These are phyloP conservation scores for Hypholoma sublateritium DNA, from an alignment of 768 basidiomycete species.

Conservation along the genomic window DNA sequence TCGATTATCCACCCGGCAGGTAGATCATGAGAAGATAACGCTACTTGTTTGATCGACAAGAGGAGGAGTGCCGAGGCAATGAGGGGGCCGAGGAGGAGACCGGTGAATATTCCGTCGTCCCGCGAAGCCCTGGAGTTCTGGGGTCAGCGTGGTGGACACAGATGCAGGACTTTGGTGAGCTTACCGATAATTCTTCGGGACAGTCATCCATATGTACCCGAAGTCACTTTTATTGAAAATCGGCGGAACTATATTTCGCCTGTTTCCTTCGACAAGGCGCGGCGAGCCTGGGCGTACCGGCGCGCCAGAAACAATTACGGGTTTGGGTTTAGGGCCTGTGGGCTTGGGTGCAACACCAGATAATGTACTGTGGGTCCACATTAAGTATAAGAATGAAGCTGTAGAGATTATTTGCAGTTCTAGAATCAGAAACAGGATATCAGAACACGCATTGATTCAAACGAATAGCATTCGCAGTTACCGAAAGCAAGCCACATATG, in stretches of 20 bases:
- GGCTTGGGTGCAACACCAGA: conserved; percentile 15
- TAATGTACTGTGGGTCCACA: conserved; percentile 59
- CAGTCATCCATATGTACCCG: conserved; percentile 87
- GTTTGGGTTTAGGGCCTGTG: conserved; percentile 13
- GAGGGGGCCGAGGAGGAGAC: conserved; percentile 80
- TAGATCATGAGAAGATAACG: conserved; percentile 32
- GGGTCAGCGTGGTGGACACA: conserved; percentile 7
- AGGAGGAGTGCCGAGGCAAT: conserved; percentile 70
- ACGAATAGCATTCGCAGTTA: conserved; percentile 23
- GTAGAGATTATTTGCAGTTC: conserved; percentile 59
- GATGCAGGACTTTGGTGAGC: conserved; percentile 11
- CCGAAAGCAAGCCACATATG: conserved; percentile 54
- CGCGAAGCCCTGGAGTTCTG: conserved; percentile 56
- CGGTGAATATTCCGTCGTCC: conserved; percentile 87
- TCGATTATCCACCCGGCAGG: conserved; percentile 81
- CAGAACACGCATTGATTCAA: not conserved
- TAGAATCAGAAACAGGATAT: conserved; percentile 22
- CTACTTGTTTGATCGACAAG: conserved; percentile 40
- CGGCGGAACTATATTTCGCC: conserved; percentile 30
- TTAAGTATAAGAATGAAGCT: conserved; percentile 57
- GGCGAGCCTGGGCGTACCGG: conserved; percentile 38
- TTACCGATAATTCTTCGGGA: conserved; percentile 84
- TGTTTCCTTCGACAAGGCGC: conserved; percentile 42
- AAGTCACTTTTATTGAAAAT: conserved; percentile 48
- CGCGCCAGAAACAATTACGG: conserved; percentile 11